Conservation (phyloP, 2,329 filamentous ascomycete genomes). For the Microascus cirrosus region DNA sequence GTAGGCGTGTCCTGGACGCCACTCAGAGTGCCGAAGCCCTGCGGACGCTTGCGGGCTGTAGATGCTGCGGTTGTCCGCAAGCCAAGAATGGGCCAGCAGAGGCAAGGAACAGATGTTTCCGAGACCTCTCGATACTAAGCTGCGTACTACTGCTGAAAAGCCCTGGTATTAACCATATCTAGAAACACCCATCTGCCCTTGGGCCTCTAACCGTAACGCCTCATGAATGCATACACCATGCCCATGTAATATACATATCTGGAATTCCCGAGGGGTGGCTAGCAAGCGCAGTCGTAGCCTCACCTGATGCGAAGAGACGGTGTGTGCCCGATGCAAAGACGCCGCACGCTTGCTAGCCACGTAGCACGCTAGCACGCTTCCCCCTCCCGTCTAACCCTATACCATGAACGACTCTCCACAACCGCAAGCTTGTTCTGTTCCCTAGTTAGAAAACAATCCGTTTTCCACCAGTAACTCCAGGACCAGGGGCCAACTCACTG, state of each 20-base stretch:
- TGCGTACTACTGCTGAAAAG: neutral
- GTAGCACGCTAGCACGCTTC: neutral
- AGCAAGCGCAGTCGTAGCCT: neutral
- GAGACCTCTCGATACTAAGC: neutral
- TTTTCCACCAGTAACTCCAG: neutral
- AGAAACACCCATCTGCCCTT: neutral
- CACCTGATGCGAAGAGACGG: neutral
- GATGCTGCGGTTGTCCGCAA: too few species aligned
- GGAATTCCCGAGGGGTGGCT: too few species aligned
- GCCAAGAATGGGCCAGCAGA: too few species aligned
- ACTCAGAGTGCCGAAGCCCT: too few species aligned
- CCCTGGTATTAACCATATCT: neutral
- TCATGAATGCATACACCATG: neutral
- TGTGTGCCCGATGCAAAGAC: neutral
- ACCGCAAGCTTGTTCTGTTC: conserved; percentile 84
- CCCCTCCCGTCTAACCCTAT: conserved; percentile 15
- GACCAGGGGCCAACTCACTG: conserved; percentile 51
- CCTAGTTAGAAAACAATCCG: neutral
- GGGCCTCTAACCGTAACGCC: neutral
- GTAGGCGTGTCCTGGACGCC: too few species aligned
- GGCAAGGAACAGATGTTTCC: neutral
- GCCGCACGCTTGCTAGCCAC: neutral
- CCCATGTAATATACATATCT: neutral
- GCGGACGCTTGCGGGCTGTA: too few species aligned
- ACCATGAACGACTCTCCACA: conserved; percentile 97